These are phyloP conservation scores for Metschnikowia arizonensis DNA, from an alignment of 805 yeast genomes.

Conservation along the genomic window DNA sequence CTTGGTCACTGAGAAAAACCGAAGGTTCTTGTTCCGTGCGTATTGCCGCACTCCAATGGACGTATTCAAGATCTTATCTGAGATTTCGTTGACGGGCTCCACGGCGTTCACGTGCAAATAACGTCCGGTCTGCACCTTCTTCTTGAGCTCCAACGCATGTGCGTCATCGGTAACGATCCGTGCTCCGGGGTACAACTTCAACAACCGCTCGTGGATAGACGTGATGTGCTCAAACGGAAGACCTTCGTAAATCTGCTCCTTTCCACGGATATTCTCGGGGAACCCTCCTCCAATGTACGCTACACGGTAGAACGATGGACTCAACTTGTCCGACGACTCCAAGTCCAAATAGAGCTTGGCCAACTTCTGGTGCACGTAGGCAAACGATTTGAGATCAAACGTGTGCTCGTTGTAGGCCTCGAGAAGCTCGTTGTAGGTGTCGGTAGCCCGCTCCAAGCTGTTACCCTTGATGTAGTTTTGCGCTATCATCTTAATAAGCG, in stretches of 20 bases:
- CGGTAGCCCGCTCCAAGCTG: slow-evolving; percentile 75
- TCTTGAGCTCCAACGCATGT: slow-evolving; percentile 49
- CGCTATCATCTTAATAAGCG: slow-evolving; percentile 66
- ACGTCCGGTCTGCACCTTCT: slow-evolving; percentile 62
- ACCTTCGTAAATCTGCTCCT: slow-evolving; percentile 80
- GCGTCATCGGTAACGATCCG: slow-evolving; percentile 58
- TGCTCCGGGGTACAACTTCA: slow-evolving; percentile 78
- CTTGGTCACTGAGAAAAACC: slow-evolving; percentile 63
- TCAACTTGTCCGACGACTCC: slow-evolving; percentile 64
- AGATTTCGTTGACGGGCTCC: slow-evolving; percentile 57
- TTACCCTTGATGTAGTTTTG: slow-evolving; percentile 64
- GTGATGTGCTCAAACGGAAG: slow-evolving; percentile 83
- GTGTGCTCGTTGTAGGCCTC: slow-evolving; percentile 69
- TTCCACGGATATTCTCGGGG: slow-evolving; percentile 70
- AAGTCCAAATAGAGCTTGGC: slow-evolving; percentile 64
- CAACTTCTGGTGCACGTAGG: slow-evolving; percentile 64
- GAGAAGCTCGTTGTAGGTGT: slow-evolving; percentile 70
- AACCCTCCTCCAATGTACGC: slow-evolving; percentile 81
- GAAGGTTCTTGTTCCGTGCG: slow-evolving; percentile 69
- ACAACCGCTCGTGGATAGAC: slow-evolving; percentile 71
- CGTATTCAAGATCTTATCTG: slow-evolving; percentile 42
- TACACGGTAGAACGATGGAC: slow-evolving; percentile 76
- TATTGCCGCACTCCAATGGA: slow-evolving; percentile 66
- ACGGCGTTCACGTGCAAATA: slow-evolving; percentile 69
- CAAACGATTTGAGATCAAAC: slow-evolving; percentile 71